Conservation (phyloP, 208 protist genomes). For the Crithidia brevicula region DNA sequence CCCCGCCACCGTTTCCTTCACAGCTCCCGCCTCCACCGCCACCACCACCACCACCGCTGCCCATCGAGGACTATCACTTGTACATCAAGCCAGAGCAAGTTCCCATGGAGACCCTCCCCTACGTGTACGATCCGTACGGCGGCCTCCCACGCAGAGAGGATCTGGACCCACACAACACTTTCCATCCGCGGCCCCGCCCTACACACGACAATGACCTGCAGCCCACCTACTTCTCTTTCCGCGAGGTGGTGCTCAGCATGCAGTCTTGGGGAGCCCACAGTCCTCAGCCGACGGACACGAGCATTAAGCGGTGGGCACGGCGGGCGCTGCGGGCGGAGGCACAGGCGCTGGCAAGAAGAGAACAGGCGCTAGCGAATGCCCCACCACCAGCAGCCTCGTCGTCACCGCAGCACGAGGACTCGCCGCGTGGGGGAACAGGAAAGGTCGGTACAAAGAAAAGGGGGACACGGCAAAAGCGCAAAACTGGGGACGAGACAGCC, state of each 20-base stretch:
- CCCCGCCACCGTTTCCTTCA: not conserved
- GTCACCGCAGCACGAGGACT: not conserved
- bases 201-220: constrained; percentile 26
- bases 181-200: constrained; percentile 1
- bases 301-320: constrained; percentile 41
- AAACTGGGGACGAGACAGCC: too few species aligned
- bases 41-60: not conserved
- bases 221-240: constrained; percentile 29
- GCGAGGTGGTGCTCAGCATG: constrained; percentile 38
- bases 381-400: constrained; percentile 8
- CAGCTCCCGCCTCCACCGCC: not conserved
- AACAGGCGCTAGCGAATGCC: not conserved
- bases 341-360: not conserved
- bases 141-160: constrained; percentile 49
- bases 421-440: too few species aligned
- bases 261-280: constrained; percentile 33
- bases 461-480: too few species aligned
- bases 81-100: constrained; percentile 7
- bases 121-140: constrained; percentile 53
- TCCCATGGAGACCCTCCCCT: constrained; percentile 3
- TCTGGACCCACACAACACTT: constrained; percentile 29
- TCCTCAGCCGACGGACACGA: constrained; percentile 36
- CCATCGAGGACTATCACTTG: constrained; percentile 1
- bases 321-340: constrained; percentile 21
- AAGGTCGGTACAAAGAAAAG: too few species aligned